phyloP scores from a whole-genome alignment of 2,329 filamentous ascomycete species.

The Aureobasidium subglaciale region DNA sequence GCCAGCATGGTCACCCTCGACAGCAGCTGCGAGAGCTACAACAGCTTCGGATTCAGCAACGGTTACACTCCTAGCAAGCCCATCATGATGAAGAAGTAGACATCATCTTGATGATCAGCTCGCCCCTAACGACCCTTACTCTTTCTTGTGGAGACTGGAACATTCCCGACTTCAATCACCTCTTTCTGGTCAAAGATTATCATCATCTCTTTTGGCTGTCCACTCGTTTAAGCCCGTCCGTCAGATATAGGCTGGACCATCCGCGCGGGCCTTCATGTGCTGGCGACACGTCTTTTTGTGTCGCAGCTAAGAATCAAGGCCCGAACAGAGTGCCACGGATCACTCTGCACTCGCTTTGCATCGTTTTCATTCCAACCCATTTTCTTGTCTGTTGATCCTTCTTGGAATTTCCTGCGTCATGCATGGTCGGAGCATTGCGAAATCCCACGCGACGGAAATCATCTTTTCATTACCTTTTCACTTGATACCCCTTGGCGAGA shows the following conservation, averaged over 20 bases:
- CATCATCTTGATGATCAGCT: not conserved
- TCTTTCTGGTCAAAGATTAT: conserved; percentile 13
- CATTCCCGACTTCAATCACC: conserved; percentile 9
- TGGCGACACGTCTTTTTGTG: not conserved
- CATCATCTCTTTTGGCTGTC: conserved; percentile 6
- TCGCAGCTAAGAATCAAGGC: conserved; percentile 8
- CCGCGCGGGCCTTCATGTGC: conserved; percentile 5
- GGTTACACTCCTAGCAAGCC: conserved; percentile 10
- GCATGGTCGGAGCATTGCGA: conserved; percentile 13
- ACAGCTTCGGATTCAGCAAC: conserved; percentile 12
- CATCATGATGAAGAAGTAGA: conserved; percentile 13
- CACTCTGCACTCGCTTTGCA: conserved; percentile 15
- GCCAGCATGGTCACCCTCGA: conserved; percentile 16
- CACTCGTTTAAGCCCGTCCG: conserved; percentile 11
- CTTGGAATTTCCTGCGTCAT: conserved; percentile 7
- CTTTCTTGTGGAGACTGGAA: conserved; percentile 1
- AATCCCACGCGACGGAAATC: not conserved
- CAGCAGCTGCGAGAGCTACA: conserved; percentile 15
- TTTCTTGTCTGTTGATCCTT: not conserved
- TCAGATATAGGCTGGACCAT: conserved; percentile 14
- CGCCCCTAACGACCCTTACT: conserved; percentile 9
- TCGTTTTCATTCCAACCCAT: not conserved
- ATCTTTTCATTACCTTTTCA: conserved; percentile 6
- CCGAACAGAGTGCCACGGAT: conserved; percentile 14
- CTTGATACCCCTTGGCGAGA: conserved; percentile 12